Percentiles rank a stretch among this genome's conserved stretches.
Evolutionary conservation across 2,329 filamentous ascomycete species (phyloP).

Genomic region (Pseudopyrenochaeta lycopersici): DNA sequence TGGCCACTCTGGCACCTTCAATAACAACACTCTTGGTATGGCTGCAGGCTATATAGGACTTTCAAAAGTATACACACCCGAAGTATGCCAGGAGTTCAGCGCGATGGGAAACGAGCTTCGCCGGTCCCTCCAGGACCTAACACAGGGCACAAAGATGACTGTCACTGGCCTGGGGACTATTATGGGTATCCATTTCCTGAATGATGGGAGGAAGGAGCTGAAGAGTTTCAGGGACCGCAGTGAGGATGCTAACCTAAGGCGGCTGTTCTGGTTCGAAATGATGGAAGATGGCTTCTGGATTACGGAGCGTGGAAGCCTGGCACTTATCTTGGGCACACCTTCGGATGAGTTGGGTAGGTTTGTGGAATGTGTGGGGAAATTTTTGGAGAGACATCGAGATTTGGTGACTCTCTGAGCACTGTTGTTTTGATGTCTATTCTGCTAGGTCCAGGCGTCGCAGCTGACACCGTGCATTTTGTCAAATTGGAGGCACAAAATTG

Average conservation of each 20-base stretch:
- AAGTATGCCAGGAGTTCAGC: slow-evolving; percentile 39
- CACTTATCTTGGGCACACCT: slow-evolving; percentile 46
- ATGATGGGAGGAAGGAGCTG: slow-evolving; percentile 36
- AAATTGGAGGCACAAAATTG: no score
- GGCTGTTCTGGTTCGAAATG: slow-evolving; percentile 50
- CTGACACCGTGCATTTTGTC: no score
- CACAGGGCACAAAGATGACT: slow-evolving; percentile 45
- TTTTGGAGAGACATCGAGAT: slow-evolving; percentile 27
- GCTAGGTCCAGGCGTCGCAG: no score
- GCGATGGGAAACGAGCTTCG: slow-evolving; percentile 43
- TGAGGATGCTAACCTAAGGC: slow-evolving; percentile 40
- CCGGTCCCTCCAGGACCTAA: slow-evolving; percentile 32
- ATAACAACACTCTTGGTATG: slow-evolving; percentile 73
- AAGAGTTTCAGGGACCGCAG: slow-evolving; percentile 34
- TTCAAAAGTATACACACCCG: slow-evolving; percentile 47
- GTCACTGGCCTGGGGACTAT: slow-evolving; percentile 50
- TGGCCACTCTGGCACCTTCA: slow-evolving; percentile 71
- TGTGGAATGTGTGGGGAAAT: slow-evolving; percentile 26
- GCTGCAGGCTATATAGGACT: slow-evolving; percentile 60
- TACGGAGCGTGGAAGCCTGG: slow-evolving; percentile 45
- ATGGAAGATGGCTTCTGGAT: slow-evolving; percentile 50
- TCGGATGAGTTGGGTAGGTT: slow-evolving; percentile 46
- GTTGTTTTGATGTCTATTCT: no score
- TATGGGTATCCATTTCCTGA: slow-evolving; percentile 48
- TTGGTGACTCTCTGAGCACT: slow-evolving; percentile 8